A percentile compares a stretch with the other conserved stretches of the same genome.
phyloP scores from a whole-genome alignment of 352 stramenopile species.

The Phytophthora vignae region DNA sequence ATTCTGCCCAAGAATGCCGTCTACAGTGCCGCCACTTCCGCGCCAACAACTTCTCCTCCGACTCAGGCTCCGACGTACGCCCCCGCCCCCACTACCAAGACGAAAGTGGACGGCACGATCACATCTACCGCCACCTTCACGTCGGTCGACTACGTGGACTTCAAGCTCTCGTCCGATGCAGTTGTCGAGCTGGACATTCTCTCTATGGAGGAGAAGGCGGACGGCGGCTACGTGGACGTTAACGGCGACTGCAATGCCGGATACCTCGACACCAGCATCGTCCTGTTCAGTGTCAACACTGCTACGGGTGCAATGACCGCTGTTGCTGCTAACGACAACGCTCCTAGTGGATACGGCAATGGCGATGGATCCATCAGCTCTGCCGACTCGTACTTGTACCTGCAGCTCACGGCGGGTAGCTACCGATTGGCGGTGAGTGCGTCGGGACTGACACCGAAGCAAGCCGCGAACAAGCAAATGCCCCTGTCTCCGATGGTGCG shows the following conservation, averaged over 20 bases:
- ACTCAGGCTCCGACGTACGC: conserved; percentile 22
- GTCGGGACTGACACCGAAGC: conserved; percentile 51
- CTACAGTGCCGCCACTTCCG: conserved; percentile 17
- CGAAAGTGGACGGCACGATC: conserved; percentile 67
- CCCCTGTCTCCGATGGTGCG: conserved; percentile 43
- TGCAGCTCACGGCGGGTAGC: conserved; percentile 43
- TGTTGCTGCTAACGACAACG: conserved; percentile 52
- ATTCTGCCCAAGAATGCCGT: conserved; percentile 58
- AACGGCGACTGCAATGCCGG: conserved; percentile 77
- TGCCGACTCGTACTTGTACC: conserved; percentile 63
- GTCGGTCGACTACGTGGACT: conserved; percentile 77
- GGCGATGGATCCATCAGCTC: conserved; percentile 63
- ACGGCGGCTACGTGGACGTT: conserved; percentile 56
- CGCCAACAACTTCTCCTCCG: conserved; percentile 26
- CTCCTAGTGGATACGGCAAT: conserved; percentile 48
- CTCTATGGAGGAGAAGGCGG: conserved; percentile 59
- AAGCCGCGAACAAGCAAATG: conserved; percentile 56
- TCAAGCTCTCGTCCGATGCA: conserved; percentile 45
- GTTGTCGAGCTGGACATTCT: conserved; percentile 71
- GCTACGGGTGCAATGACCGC: conserved; percentile 27
- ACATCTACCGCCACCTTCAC: conserved; percentile 58
- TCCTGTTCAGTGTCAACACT: conserved; percentile 58
- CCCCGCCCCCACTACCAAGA: conserved; percentile 33
- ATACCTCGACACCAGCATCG: conserved; percentile 69
- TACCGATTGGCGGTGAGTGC: conserved; percentile 73